Conservation (phyloP, 192 early-diverging fungal genomes). For the Podila epigama region DNA sequence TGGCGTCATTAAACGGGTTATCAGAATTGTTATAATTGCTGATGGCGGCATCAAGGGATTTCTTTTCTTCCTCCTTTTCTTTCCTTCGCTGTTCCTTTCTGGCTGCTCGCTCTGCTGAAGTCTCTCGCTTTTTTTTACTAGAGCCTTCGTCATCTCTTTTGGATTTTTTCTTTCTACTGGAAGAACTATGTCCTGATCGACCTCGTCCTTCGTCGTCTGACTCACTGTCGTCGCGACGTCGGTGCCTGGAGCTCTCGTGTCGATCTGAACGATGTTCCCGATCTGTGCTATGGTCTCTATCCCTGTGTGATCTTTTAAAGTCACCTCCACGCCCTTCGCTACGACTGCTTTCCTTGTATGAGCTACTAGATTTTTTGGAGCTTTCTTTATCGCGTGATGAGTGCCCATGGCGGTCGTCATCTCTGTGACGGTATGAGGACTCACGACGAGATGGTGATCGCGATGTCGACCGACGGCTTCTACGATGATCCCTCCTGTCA, state of each 20-base stretch:
- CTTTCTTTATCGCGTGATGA: background rate
- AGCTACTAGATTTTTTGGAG: background rate
- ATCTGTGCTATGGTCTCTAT: background rate
- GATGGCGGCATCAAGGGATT: slow-evolving; percentile 36
- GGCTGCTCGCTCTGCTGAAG: slow-evolving; percentile 29
- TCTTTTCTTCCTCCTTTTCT: slow-evolving; percentile 40
- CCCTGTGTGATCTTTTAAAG: slow-evolving; percentile 5
- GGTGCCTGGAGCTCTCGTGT: slow-evolving; percentile 19
- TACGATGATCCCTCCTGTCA: slow-evolving; percentile 18
- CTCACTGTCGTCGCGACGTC: slow-evolving; percentile 7
- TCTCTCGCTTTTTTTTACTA: slow-evolving; percentile 26
- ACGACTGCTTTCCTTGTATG: background rate
- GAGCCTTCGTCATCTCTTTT: slow-evolving; percentile 8
- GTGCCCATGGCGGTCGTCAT: slow-evolving; percentile 7
- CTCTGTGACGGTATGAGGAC: slow-evolving; percentile 13
- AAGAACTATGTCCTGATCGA: slow-evolving; percentile 14
- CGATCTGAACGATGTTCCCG: background rate
- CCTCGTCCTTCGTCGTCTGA: slow-evolving; percentile 14
- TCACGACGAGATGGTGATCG: slow-evolving; percentile 14
- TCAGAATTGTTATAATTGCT: slow-evolving; percentile 74
- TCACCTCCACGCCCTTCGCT: background rate
- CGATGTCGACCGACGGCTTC: slow-evolving; percentile 2
- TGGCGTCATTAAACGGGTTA: slow-evolving; percentile 84
- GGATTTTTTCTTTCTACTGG: slow-evolving; percentile 36
- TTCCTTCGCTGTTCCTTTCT: slow-evolving; percentile 36